Evolutionary conservation across 2,329 filamentous ascomycete genomes (phyloP).

Genomic region (Fusarium sp.): DNA sequence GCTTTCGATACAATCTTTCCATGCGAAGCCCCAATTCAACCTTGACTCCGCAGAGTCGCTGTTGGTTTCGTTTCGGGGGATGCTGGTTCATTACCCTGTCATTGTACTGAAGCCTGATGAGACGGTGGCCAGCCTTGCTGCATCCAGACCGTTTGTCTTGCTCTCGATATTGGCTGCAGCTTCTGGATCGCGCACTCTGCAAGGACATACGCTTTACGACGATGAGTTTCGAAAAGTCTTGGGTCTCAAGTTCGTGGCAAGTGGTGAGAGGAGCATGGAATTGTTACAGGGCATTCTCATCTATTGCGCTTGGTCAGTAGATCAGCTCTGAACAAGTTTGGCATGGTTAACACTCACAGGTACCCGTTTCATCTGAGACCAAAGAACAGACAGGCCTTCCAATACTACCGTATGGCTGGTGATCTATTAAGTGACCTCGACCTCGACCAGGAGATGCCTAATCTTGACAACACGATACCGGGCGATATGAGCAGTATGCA

Average conservation of each 20-base stretch:
- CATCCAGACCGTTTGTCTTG: constrained; percentile 62
- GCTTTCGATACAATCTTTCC: constrained; percentile 52
- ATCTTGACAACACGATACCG: not conserved
- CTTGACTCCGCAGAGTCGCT: constrained; percentile 62
- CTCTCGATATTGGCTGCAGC: constrained; percentile 64
- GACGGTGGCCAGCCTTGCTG: constrained; percentile 57
- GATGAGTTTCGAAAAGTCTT: constrained; percentile 67
- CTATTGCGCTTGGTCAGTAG: constrained; percentile 65
- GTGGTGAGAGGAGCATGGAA: constrained; percentile 67
- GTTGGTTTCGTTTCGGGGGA: constrained; percentile 56
- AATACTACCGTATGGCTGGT: constrained; percentile 63
- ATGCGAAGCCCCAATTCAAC: constrained; percentile 64
- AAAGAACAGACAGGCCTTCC: constrained; percentile 59
- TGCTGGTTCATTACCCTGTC: constrained; percentile 57
- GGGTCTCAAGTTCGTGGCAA: constrained; percentile 66
- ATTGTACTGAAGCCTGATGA: constrained; percentile 54
- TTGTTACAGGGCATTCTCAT: constrained; percentile 66
- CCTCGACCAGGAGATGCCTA: constrained; percentile 53
- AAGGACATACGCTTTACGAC: constrained; percentile 65
- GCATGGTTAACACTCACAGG: constrained; percentile 48
- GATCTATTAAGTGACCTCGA: constrained; percentile 63
- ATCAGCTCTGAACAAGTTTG: too few species aligned
- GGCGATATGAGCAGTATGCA: constrained; percentile 35
- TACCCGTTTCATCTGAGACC: constrained; percentile 66
- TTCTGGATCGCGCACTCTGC: constrained; percentile 59